Evolutionary conservation across 2,329 filamentous ascomycete species (phyloP), one percentile per base, ranked within the genome.

Genomic region (Cordyceps fumosorosea): DNA sequence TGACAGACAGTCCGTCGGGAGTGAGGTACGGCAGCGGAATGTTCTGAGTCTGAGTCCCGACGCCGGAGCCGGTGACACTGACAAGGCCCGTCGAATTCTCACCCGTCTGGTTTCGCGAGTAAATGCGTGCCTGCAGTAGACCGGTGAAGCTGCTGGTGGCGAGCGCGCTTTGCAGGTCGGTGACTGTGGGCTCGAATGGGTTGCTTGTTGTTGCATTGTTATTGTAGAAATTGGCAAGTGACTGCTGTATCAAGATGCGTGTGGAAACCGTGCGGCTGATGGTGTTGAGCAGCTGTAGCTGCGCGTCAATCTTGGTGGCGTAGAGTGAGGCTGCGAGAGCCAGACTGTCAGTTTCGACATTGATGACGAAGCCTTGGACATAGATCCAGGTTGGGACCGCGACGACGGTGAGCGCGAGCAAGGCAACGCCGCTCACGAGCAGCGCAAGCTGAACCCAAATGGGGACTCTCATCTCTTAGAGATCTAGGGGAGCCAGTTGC

Each of bases 401-500:
- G 64, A 96, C 83, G 65, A 96, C 86, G 61, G 88, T 85, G 65
- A 96, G 83, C 60, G 88, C 87, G 62, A 89, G 77, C 62, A 96
- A 82, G 55, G 91, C 87, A 64, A 89, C 85, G 64, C 91, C 71
- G 66, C 95, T 79, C 69, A 96, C 90, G 66, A 96, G 81, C 73
- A 87, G 81, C 67, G 86, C 90, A 69, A 97, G 82, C 83, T 97
- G 93, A 77, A 93, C 88, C 67, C 91, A 85, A 70, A 96, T 96
- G 63, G 89, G 88, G 73, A 96, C 85, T 74, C 91, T 86, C 90
- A 96, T 93, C 63, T 62, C 73, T n/a, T 8, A 20, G 18, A 7
- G 18, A 22, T 1, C 16, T 2, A 4, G 14, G 37, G 16, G 40
- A n/a, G 18, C 12, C 12, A 4, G 5, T 14, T 37, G 6, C 34